Conservation (phyloP, 176 grass and related monocot genomes). For the Tuctoria greenei region DNA sequence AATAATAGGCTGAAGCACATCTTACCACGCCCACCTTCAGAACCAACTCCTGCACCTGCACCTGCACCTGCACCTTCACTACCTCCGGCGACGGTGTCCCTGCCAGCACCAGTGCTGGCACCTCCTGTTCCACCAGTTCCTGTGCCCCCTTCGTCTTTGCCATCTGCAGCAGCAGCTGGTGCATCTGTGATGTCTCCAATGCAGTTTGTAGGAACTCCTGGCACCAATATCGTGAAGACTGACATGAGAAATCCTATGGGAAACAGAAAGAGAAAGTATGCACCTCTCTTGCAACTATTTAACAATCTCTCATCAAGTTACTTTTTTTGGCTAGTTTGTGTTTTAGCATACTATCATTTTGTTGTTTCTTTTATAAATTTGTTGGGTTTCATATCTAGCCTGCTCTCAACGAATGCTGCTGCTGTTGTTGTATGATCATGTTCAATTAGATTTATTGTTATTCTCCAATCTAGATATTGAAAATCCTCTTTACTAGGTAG, state of each 20-base stretch:
- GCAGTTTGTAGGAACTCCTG: slow-evolving; percentile 81
- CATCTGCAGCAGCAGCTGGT: slow-evolving; percentile 50
- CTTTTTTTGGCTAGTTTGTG: slow-evolving; percentile 1
- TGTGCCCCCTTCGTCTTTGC: slow-evolving; percentile 43
- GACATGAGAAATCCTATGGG: slow-evolving; percentile 86
- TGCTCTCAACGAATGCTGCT: too few species aligned
- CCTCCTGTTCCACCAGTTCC: slow-evolving; percentile 37
- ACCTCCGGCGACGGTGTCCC: slow-evolving; percentile 15
- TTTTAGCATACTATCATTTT: not conserved
- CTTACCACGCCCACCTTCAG: slow-evolving; percentile 79
- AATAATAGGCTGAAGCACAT: slow-evolving; percentile 99
- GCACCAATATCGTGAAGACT: slow-evolving; percentile 59
- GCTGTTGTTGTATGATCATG: not conserved
- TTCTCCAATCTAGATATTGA: slow-evolving; percentile 11
- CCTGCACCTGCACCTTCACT: slow-evolving; percentile 42
- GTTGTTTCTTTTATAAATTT: too few species aligned
- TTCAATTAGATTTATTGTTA: not conserved
- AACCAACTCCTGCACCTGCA: slow-evolving; percentile 48
- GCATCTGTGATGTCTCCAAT: slow-evolving; percentile 62
- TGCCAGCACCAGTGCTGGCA: slow-evolving; percentile 20
- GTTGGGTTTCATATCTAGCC: too few species aligned
- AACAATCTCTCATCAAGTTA: slow-evolving; percentile 21
- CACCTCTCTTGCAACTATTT: slow-evolving; percentile 31
- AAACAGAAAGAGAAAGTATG: slow-evolving; percentile 97
- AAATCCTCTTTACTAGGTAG: slow-evolving; percentile 14